Conservation (phyloP, 345 rosid genomes). For the Brassica napus region Da-Ae NC_063446.1:36918501-36919000, state of each 20-base stretch:
- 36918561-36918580: constrained; percentile 88
- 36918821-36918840: constrained; percentile 31
- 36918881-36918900: constrained; percentile 33
- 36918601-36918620: constrained; percentile 89
- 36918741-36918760: neutral
- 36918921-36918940: constrained; percentile 31
- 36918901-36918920: constrained; percentile 19
- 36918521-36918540: constrained; percentile 14
- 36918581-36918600: constrained; percentile 64
- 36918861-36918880: constrained; percentile 39
- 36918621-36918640: constrained; percentile 89
- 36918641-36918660: constrained; percentile 59
- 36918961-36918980: constrained; percentile 56
- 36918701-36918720: constrained; percentile 41
- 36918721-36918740: neutral
- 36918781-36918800: constrained; percentile 32
- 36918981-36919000: constrained; percentile 76
- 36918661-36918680: constrained; percentile 86
- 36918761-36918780: constrained; percentile 27
- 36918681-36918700: constrained; percentile 74
- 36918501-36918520: neutral
- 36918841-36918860: constrained; percentile 32
- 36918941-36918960: constrained; percentile 11
- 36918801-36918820: constrained; percentile 29
- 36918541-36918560: constrained; percentile 85